A percentile compares a stretch with the other conserved stretches of the same genome.
phyloP scores from a whole-genome alignment of 371 early-diverging fungal species.

The Circinella minor region DNA sequence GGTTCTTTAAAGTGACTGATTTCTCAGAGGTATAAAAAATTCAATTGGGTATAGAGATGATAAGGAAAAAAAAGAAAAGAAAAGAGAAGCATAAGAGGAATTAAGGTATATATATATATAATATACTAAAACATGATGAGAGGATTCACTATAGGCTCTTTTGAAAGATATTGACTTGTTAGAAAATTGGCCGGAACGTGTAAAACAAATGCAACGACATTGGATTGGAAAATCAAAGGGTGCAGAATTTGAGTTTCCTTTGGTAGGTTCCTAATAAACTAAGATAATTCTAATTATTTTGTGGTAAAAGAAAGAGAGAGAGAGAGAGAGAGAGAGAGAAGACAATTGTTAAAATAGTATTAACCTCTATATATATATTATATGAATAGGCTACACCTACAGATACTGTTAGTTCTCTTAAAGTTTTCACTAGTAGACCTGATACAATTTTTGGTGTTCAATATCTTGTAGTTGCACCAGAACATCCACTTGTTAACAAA shows the following conservation, averaged over 20 bases:
- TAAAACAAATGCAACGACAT: slow-evolving; percentile 89
- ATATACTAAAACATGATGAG: too few relatives aligned
- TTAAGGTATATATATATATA: too few relatives aligned
- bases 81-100: too few relatives aligned
- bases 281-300: too few relatives aligned
- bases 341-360: too few relatives aligned
- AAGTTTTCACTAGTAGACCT: slow-evolving; percentile 84
- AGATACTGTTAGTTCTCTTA: slow-evolving; percentile 30
- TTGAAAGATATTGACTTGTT: slow-evolving; percentile 77
- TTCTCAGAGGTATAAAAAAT: slow-evolving; percentile 72
- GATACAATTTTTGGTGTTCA: slow-evolving; percentile 81
- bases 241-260: slow-evolving; percentile 73
- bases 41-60: background rate
- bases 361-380: background rate
- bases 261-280: slow-evolving; percentile 30
- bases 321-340: too few relatives aligned
- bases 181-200: slow-evolving; percentile 87
- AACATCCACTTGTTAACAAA: slow-evolving; percentile 60
- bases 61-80: too few relatives aligned
- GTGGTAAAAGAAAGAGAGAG: too few relatives aligned
- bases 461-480: slow-evolving; percentile 77
- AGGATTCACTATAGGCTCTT: slow-evolving; percentile 55
- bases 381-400: background rate
- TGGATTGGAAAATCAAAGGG: slow-evolving; percentile 94
- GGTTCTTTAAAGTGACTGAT: slow-evolving; percentile 90